phyloP scores from a whole-genome alignment of 345 rosid genomes.

The Trapa bicornis region DNA sequence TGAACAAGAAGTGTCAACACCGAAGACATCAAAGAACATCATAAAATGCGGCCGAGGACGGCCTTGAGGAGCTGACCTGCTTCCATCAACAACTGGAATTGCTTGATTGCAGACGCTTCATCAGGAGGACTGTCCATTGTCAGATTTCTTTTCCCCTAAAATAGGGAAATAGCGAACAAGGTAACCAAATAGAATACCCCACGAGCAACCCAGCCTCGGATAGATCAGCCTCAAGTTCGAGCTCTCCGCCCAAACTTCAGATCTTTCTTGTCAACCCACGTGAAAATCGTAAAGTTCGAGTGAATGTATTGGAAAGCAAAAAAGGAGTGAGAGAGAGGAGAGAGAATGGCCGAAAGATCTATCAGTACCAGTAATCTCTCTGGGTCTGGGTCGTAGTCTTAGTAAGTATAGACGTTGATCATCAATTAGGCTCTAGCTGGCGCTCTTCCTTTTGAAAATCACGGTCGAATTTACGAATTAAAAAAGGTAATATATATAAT shows the following conservation, averaged over 20 bases:
- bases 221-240: background rate
- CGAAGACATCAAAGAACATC: slow-evolving; percentile 7
- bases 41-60: slow-evolving; percentile 6
- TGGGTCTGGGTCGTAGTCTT: too few relatives aligned
- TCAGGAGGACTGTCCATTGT: slow-evolving; percentile 33
- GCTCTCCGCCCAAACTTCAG: background rate
- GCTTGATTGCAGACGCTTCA: slow-evolving; percentile 55
- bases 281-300: background rate
- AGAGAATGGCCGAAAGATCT: too few relatives aligned
- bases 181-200: background rate
- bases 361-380: too few relatives aligned
- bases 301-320: background rate
- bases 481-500: too few relatives aligned
- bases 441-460: too few relatives aligned
- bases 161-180: background rate
- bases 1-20: background rate
- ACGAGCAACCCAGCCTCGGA: background rate
- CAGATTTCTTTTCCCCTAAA: slow-evolving; percentile 21
- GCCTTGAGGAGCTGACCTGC: slow-evolving; percentile 37
- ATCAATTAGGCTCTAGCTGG: too few relatives aligned
- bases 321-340: background rate
- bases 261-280: background rate
- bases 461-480: too few relatives aligned
- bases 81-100: slow-evolving; percentile 57
- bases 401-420: too few relatives aligned